Evolutionary conservation across 1,284 basidiomycete species (phyloP).

Genomic region (Tylopilus sp.): DNA sequence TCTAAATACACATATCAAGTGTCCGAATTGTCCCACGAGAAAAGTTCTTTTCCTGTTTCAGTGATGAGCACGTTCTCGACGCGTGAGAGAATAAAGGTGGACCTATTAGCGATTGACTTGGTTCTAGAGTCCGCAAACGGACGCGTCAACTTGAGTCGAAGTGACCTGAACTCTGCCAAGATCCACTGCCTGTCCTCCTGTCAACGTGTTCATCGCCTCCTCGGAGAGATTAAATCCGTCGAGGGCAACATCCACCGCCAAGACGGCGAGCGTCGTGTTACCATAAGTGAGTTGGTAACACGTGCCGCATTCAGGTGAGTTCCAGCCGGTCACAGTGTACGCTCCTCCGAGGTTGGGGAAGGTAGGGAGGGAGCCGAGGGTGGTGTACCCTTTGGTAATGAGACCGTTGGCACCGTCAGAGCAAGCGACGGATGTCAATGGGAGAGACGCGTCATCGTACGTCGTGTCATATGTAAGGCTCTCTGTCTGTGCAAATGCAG

Average conservation of each 20-base stretch:
- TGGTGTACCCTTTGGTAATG: conserved; percentile 39
- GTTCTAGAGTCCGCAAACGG: conserved; percentile 39
- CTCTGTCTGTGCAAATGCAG: conserved; percentile 24
- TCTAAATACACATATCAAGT: too few relatives aligned
- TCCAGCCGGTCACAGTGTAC: conserved; percentile 27
- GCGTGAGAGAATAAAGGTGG: too few relatives aligned
- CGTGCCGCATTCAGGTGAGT: conserved; percentile 40
- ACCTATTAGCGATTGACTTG: too few relatives aligned
- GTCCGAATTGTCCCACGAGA: too few relatives aligned
- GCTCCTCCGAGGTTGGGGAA: conserved; percentile 49
- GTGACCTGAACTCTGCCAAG: conserved; percentile 39
- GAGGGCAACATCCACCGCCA: conserved; percentile 44
- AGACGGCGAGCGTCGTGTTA: conserved; percentile 31
- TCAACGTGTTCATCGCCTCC: conserved; percentile 47
- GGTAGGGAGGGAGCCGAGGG: conserved; percentile 54
- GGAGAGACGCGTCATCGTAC: conserved; percentile 49
- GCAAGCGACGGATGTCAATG: conserved; percentile 53
- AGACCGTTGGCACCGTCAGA: conserved; percentile 54
- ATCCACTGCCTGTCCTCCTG: conserved; percentile 37
- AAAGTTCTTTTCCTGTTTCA: too few relatives aligned
- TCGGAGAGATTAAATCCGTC: conserved; percentile 48
- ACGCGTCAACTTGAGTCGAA: conserved; percentile 31
- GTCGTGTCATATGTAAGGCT: conserved; percentile 38
- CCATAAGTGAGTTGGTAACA: conserved; percentile 46
- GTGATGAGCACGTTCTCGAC: too few relatives aligned